These are phyloP conservation scores for Exophiala sp. DNA, from an alignment of 2,329 filamentous ascomycete species.

Conservation along the genomic window DNA sequence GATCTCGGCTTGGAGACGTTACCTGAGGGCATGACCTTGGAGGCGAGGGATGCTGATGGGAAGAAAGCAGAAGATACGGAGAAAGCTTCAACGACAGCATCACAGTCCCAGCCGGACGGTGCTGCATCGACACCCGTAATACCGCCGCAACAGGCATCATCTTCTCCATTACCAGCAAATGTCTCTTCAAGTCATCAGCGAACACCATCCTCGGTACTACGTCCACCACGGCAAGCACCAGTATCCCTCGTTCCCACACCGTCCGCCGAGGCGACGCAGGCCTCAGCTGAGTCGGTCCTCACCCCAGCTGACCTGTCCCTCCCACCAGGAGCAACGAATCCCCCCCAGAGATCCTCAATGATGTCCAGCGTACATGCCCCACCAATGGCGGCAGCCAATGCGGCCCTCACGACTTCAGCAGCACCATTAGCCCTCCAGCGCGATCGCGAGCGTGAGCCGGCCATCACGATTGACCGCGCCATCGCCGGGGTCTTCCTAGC, in stretches of 20 bases:
- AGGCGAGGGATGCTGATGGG: slow-evolving; percentile 59
- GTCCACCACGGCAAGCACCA: slow-evolving; percentile 37
- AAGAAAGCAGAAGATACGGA: background rate
- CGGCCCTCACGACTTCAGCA: slow-evolving; percentile 8
- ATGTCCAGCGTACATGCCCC: slow-evolving; percentile 15
- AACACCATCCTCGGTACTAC: background rate
- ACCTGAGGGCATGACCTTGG: slow-evolving; percentile 59
- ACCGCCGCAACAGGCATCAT: background rate
- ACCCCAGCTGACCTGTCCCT: slow-evolving; percentile 15
- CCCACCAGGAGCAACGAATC: slow-evolving; percentile 18
- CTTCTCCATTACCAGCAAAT: no score
- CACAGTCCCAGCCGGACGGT: background rate
- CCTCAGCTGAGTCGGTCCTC: slow-evolving; percentile 19
- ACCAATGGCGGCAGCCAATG: slow-evolving; percentile 17
- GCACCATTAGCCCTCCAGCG: slow-evolving; percentile 6
- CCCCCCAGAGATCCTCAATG: slow-evolving; percentile 38
- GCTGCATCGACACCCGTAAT: background rate
- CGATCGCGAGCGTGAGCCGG: slow-evolving; percentile 6
- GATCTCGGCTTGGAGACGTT: slow-evolving; percentile 42
- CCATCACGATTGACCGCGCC: slow-evolving; percentile 72
- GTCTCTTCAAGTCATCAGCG: no score
- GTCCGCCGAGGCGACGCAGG: slow-evolving; percentile 21
- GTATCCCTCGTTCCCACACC: slow-evolving; percentile 19
- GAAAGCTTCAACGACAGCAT: background rate
- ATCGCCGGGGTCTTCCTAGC: slow-evolving; percentile 71